Evolutionary conservation across 2,329 filamentous ascomycete species (phyloP).

Genomic region (Coleophoma crateriformis): DNA sequence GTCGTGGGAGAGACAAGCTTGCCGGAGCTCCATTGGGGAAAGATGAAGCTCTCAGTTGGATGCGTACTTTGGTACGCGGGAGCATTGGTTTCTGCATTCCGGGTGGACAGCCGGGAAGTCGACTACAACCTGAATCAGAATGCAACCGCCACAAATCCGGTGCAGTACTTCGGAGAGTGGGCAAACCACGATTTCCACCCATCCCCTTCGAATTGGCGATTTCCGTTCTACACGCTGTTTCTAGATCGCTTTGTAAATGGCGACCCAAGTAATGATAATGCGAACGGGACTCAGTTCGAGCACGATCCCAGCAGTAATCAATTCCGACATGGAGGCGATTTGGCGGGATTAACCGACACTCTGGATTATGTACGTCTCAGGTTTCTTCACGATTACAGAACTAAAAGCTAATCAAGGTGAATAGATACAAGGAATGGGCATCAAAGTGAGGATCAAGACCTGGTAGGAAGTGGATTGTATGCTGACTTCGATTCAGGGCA

Average conservation of each 20-base stretch:
- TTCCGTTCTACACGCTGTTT: constrained; percentile 58
- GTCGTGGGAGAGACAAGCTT: neutral
- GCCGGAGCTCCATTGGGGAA: no score
- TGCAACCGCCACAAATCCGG: neutral
- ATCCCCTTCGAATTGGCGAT: constrained; percentile 1
- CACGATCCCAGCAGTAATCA: constrained; percentile 51
- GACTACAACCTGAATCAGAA: constrained; percentile 3
- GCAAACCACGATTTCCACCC: neutral
- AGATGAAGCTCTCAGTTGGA: neutral
- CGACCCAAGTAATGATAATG: constrained; percentile 57
- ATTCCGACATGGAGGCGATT: constrained; percentile 57
- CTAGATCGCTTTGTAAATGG: constrained; percentile 60
- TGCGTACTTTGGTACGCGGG: neutral
- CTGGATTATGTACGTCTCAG: constrained; percentile 47
- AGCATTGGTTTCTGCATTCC: neutral
- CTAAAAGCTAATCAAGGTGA: no score
- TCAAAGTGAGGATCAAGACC: constrained; percentile 35
- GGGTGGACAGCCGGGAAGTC: neutral
- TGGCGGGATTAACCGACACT: constrained; percentile 50
- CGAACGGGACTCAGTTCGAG: constrained; percentile 54
- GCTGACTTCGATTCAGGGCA: constrained; percentile 24
- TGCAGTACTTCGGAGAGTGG: constrained; percentile 2
- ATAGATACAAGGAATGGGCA: constrained; percentile 49
- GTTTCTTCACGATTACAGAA: no score
- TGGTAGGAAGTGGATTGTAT: no score